Base-by-base conservation (phyloP, 257 asterid genomes). In the Solanum medicagineum region DNA sequence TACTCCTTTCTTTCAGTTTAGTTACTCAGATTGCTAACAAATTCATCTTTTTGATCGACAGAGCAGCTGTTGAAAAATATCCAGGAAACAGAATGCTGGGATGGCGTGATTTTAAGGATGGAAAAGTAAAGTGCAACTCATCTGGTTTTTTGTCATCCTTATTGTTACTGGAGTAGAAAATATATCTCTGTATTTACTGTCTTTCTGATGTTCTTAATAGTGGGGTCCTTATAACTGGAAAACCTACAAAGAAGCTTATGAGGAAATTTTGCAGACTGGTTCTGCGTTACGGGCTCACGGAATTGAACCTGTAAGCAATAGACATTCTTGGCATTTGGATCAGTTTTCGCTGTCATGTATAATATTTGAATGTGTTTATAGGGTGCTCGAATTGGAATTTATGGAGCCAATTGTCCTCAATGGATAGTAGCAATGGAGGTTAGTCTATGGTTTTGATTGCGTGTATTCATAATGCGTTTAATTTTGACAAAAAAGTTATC, bases 351-450 rank as follows among this genome's bases (percentile, higher is more conserved):
- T 22, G 44, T 12, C 62, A 87, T 0, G 29, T 55, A 45, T 2
- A 51, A 51, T 65, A 54, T 40, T n/a, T 45, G 81, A 68, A 51
- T 17, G 29, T 54, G 44, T 73, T 10, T 10, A 36, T 81, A 96
- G 99, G 98, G 98, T 44, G 95, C 93, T 87, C 91, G 97, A 82
- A 84, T 96, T 85, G 99, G 99, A 86, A 89, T 96, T 54, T 96
- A 96, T 87, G 98, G 99, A 79, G 45, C 94, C 45, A 96, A 96
- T 85, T 96, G 98, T 89, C 98, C 99, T 82, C 97, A 96, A 88
- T 96, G 99, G 99, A 93, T 96, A 83, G 98, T 96, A 75, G 97
- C 98, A 24, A 95, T 96, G 99, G 95, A 95, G 99, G 99, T 92
- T 80, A 83, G 81, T 40, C 29, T 26, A 42, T 51, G 62, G 22